Conservation (phyloP, 192 early-diverging fungal species). For the Linnemannia exigua region DNA sequence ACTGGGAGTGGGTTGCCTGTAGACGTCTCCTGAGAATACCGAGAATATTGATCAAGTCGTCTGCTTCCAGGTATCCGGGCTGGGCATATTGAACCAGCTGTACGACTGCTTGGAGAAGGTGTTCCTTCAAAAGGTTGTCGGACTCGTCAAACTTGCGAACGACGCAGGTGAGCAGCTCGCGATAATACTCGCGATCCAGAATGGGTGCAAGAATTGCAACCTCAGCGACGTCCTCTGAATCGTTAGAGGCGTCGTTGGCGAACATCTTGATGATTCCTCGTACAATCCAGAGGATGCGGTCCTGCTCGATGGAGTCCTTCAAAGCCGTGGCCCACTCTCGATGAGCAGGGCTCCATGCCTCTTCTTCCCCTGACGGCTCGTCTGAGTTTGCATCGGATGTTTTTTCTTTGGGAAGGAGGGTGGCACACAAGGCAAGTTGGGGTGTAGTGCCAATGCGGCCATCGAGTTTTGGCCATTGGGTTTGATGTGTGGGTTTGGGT, state of each 20-base stretch:
- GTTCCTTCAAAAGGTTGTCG: background rate
- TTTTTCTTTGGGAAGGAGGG: background rate
- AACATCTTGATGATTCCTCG: background rate
- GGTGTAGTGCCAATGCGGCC: background rate
- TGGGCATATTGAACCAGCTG: background rate
- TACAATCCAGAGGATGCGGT: background rate
- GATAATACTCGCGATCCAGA: background rate
- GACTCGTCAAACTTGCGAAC: background rate
- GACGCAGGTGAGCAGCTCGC: background rate
- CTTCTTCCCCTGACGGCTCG: background rate
- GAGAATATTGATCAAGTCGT: constrained; percentile 10
- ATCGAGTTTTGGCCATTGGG: background rate
- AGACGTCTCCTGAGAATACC: background rate
- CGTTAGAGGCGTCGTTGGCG: constrained; percentile 3
- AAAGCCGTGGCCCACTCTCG: background rate
- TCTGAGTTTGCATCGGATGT: background rate
- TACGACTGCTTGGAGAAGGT: background rate
- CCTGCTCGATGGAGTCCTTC: background rate
- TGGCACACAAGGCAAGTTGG: constrained; percentile 2
- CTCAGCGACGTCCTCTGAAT: background rate
- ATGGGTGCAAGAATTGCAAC: background rate
- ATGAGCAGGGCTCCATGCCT: background rate
- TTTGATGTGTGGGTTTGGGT: background rate
- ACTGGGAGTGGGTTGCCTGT: constrained; percentile 7
- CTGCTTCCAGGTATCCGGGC: background rate